phyloP scores from a whole-genome alignment of 2,329 filamentous ascomycete genomes.

The Diaporthe citriasiana region DNA sequence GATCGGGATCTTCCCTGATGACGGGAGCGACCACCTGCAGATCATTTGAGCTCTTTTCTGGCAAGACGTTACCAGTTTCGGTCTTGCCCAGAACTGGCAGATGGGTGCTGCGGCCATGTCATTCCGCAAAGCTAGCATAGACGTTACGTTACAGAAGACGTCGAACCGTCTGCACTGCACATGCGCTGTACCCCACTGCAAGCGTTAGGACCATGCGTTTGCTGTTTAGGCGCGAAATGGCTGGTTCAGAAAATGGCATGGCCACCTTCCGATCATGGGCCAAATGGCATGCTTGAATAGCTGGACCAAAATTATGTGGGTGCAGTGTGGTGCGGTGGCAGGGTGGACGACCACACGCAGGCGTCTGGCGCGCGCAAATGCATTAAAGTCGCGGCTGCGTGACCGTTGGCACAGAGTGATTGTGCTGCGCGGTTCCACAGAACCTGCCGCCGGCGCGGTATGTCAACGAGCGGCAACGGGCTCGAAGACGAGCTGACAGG shows the following conservation, averaged over 20 bases:
- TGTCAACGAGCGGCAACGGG: slow-evolving; percentile 20
- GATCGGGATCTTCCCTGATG: slow-evolving; percentile 26
- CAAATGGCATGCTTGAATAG: background rate
- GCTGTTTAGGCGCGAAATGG: slow-evolving; percentile 2
- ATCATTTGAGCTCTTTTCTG: slow-evolving; percentile 12
- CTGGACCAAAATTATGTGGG: background rate
- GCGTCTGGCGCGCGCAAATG: slow-evolving; percentile 28
- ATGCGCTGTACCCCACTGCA: background rate
- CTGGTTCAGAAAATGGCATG: background rate
- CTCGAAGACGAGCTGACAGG: slow-evolving; percentile 28
- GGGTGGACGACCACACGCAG: background rate
- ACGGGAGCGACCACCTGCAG: slow-evolving; percentile 10
- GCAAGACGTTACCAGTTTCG: slow-evolving; percentile 19
- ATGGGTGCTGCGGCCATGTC: background rate
- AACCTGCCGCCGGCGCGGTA: slow-evolving; percentile 26
- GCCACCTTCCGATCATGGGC: background rate
- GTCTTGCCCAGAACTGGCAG: background rate
- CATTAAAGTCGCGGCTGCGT: slow-evolving; percentile 1
- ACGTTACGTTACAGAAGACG: slow-evolving; percentile 1
- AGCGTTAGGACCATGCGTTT: background rate
- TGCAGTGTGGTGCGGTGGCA: background rate
- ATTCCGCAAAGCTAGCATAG: background rate
- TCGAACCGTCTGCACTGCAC: slow-evolving; percentile 17
- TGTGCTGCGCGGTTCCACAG: background rate
- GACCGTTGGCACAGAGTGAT: slow-evolving; percentile 6